Conservation (phyloP, 2,329 filamentous ascomycete genomes). For the Alternaria burnsii region DNA sequence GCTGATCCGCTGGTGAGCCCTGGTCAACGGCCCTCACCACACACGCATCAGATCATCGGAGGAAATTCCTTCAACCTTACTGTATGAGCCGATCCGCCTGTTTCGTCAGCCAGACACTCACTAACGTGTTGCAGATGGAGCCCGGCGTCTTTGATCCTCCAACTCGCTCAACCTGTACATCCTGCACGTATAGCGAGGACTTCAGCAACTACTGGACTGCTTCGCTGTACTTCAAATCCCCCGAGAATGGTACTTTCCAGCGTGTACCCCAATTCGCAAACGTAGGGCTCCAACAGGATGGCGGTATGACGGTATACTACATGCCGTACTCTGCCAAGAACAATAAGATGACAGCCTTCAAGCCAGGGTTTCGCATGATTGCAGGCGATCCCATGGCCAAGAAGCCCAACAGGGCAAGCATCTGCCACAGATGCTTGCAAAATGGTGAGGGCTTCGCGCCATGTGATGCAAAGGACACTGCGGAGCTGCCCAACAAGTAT, state of each 20-base stretch:
- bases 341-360: slow-evolving; percentile 22
- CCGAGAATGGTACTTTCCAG: slow-evolving; percentile 46
- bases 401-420: slow-evolving; percentile 36
- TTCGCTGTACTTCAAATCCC: slow-evolving; percentile 42
- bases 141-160: slow-evolving; percentile 36
- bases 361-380: slow-evolving; percentile 42
- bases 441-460: slow-evolving; percentile 33
- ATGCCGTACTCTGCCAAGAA: slow-evolving; percentile 72
- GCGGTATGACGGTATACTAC: slow-evolving; percentile 69
- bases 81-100: slow-evolving; percentile 13
- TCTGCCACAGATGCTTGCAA: slow-evolving; percentile 42
- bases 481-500: slow-evolving; percentile 67
- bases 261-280: slow-evolving; percentile 44
- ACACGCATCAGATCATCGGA: slow-evolving; percentile 46
- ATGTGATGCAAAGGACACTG: slow-evolving; percentile 36
- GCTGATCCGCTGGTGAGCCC: slow-evolving; percentile 57
- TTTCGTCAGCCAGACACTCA: not conserved
- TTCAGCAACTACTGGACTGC: slow-evolving; percentile 47
- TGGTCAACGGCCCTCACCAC: slow-evolving; percentile 36
- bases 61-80: slow-evolving; percentile 46
- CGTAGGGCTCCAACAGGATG: slow-evolving; percentile 40
- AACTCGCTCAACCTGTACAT: slow-evolving; percentile 39
- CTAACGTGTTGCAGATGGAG: slow-evolving; percentile 36
- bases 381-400: slow-evolving; percentile 36
- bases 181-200: slow-evolving; percentile 43